Evolutionary conservation across 2,329 filamentous ascomycete genomes (phyloP).

Genomic region (Furcasterigmium furcatum): DNA sequence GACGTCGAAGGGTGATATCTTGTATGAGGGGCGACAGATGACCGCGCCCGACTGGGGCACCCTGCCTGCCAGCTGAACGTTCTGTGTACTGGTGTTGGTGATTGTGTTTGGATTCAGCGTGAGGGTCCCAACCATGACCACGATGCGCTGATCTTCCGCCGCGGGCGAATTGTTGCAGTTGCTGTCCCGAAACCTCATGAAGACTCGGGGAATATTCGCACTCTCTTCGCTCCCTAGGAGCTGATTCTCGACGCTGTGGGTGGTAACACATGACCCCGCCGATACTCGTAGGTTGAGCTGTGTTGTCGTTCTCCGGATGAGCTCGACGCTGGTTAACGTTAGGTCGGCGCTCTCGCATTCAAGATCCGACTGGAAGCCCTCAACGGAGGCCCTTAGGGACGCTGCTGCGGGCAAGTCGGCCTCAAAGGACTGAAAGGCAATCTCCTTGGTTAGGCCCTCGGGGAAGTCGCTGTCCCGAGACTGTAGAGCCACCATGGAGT

Average conservation of each 20-base stretch:
- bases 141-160: slow-evolving; percentile 17
- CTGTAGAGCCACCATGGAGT: slow-evolving; percentile 28
- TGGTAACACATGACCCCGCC: slow-evolving; percentile 10
- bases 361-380: slow-evolving; percentile 27
- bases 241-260: slow-evolving; percentile 14
- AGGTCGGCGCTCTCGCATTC: slow-evolving; percentile 25
- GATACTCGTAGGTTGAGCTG: slow-evolving; percentile 25
- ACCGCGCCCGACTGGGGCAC: slow-evolving; percentile 19
- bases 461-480: slow-evolving; percentile 20
- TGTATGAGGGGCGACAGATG: slow-evolving; percentile 21
- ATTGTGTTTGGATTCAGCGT: slow-evolving; percentile 11
- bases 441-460: slow-evolving; percentile 25
- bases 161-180: slow-evolving; percentile 14
- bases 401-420: slow-evolving; percentile 16
- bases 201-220: slow-evolving; percentile 10
- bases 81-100: not conserved
- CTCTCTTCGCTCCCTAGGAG: slow-evolving; percentile 5
- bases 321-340: slow-evolving; percentile 18
- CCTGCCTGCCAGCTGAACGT: slow-evolving; percentile 12
- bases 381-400: slow-evolving; percentile 24
- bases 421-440: slow-evolving; percentile 30
- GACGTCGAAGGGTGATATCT: slow-evolving; percentile 16
- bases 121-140: slow-evolving; percentile 16
- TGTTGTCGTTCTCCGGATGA: slow-evolving; percentile 11
- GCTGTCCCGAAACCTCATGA: slow-evolving; percentile 16